Conservation (phyloP, 352 stramenopile genomes). For the Pythium biforme region DNA sequence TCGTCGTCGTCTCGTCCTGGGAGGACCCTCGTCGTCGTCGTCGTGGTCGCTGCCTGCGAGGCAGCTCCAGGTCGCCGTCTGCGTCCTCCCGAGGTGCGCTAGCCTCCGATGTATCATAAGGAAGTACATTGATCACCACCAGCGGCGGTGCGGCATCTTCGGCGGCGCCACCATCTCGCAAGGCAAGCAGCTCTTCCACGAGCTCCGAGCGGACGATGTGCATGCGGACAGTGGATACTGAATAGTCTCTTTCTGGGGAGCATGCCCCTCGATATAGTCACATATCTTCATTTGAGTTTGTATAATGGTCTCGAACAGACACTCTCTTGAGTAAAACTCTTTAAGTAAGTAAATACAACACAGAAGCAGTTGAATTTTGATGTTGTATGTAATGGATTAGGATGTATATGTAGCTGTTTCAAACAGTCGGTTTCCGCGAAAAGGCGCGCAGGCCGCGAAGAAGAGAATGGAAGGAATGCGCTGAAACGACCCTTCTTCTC, state of each 20-base stretch:
- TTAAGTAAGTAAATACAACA: too few species aligned
- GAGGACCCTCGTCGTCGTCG: not conserved
- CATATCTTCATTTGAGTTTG: not conserved
- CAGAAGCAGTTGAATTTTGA: too few species aligned
- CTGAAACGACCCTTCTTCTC: not conserved
- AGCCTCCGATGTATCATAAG: not conserved
- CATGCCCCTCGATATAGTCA: not conserved
- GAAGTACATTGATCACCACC: not conserved
- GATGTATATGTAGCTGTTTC: not conserved
- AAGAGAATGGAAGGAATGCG: constrained; percentile 9
- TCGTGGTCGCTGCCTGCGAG: constrained; percentile 3
- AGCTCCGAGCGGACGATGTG: constrained; percentile 20
- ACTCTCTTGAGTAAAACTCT: too few species aligned
- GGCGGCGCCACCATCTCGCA: not conserved
- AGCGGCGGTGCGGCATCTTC: not conserved
- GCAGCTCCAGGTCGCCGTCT: constrained; percentile 22
- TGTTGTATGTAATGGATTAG: not conserved
- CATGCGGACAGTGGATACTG: not conserved
- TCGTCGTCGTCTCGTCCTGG: not conserved
- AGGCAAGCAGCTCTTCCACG: not conserved
- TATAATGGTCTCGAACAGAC: too few species aligned
- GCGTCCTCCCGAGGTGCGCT: constrained; percentile 6
- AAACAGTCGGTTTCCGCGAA: constrained; percentile 6
- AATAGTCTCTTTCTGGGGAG: not conserved
- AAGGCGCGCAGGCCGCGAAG: constrained; percentile 3